Evolutionary conservation across 176 grass and related monocot genomes (phyloP), one percentile per base, ranked within the genome.

Genomic region (Phoenix roebelenii): DNA sequence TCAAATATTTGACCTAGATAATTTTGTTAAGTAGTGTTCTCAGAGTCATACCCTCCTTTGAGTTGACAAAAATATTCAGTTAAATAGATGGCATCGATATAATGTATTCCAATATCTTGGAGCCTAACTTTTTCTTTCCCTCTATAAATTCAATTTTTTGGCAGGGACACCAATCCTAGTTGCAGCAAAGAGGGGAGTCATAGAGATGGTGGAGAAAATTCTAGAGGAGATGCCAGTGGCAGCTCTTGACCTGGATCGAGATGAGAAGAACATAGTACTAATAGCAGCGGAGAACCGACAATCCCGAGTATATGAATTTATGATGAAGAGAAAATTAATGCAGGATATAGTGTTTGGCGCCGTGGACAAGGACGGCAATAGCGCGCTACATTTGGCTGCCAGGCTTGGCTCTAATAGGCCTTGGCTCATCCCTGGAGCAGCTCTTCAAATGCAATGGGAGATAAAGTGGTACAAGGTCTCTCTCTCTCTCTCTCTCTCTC

Each of bases 381-480:
- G 50, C 20, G 71, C 59, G 30, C 19, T 64, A 9, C 71, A 74
- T 74, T 58, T 25, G 4, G 59, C 71, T n/a, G 71, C 71, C 23
- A 55, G 0, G 59, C 71, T 49, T 10, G 32, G 58, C 51, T 25
- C 56, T 9, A 53, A 44, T 12, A 44, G 48, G 12, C 71, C 71
- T 5, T 74, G 71, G 71, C 39, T 14, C 50, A 74, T 74, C 25
- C 50, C 59, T 15, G 71, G 59, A 23, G 71, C 49, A 0, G 71
- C 71, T 55, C 71, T 74, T 55, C 71, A 74, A 39, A 74, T 74
- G 71, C 71, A 64, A 35, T 74, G 59, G 59, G 71, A 74, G 18
- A 64, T 58, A 49, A 74, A 64, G 52, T 74, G 71, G 71, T 74
- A 74, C 60, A 74, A 74, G 58, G 70, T 73, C 7, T 39, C 32